Conservation (phyloP, 352 stramenopile genomes). For the Thalassiosira livingstoniorum region DNA sequence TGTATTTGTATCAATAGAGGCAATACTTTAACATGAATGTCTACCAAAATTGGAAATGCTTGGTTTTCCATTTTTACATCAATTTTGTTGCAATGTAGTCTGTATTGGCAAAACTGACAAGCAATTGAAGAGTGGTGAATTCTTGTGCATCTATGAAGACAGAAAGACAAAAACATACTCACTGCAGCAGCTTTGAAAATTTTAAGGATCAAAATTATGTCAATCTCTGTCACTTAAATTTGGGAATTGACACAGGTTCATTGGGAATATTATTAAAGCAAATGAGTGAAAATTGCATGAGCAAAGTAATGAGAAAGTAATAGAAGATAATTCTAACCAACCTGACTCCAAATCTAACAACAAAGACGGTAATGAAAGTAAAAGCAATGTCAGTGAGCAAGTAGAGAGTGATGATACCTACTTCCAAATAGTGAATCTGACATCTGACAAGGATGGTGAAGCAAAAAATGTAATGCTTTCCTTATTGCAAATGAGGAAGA, state of each 20-base stretch:
- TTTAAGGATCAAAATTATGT: background rate
- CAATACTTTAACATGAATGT: too few species aligned
- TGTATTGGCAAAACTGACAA: background rate
- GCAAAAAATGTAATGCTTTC: background rate
- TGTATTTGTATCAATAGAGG: too few species aligned
- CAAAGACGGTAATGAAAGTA: background rate
- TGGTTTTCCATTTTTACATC: background rate
- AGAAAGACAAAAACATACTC: background rate
- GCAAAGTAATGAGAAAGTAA: too few species aligned
- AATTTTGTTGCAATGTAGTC: background rate
- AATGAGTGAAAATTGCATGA: background rate
- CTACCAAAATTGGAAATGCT: too few species aligned
- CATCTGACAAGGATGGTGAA: background rate
- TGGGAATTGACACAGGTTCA: background rate
- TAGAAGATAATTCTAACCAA: too few species aligned
- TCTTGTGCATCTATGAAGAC: background rate
- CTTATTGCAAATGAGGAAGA: background rate
- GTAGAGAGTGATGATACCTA: background rate
- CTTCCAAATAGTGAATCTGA: background rate
- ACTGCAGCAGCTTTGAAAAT: background rate
- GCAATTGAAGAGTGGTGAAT: background rate
- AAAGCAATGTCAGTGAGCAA: too few species aligned
- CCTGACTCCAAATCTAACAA: background rate
- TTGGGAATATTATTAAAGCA: background rate
- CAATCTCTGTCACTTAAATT: too few species aligned